Conservation (phyloP, 352 stramenopile species). For the Peronospora farinosa region DNA sequence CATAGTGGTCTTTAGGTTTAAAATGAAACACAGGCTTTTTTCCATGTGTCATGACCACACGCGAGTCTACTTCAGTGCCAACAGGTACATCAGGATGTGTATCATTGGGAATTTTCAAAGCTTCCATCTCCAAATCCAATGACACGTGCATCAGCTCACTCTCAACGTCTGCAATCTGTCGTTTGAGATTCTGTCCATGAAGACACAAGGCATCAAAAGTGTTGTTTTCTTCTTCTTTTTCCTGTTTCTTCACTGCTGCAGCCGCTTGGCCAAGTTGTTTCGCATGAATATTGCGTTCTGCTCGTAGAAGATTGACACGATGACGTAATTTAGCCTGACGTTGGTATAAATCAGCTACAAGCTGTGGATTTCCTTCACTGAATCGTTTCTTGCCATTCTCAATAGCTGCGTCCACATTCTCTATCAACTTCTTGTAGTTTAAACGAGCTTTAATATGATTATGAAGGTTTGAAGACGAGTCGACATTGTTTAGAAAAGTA, state of each 20-base stretch:
- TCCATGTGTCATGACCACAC: conserved; percentile 43
- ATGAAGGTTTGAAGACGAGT: conserved; percentile 38
- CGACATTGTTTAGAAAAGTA: conserved; percentile 7
- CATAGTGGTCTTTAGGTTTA: conserved; percentile 58
- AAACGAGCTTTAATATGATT: conserved; percentile 60
- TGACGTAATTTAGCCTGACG: conserved; percentile 48
- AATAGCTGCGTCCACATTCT: conserved; percentile 46
- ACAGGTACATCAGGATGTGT: conserved; percentile 67
- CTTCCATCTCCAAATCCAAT: conserved; percentile 52
- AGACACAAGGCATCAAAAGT: conserved; percentile 35
- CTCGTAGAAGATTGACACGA: conserved; percentile 48
- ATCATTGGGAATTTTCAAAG: conserved; percentile 70
- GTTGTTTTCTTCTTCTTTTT: conserved; percentile 8
- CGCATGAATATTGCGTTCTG: conserved; percentile 58
- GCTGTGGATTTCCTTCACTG: conserved; percentile 55
- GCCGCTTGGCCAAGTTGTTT: conserved; percentile 48
- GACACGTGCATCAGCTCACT: conserved; percentile 38
- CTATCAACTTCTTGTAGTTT: conserved; percentile 68
- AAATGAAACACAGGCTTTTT: conserved; percentile 59
- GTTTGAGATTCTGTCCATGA: conserved; percentile 51
- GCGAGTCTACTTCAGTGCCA: conserved; percentile 50
- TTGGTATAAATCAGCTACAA: conserved; percentile 63
- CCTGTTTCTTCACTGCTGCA: conserved; percentile 36
- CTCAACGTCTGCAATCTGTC: conserved; percentile 41
- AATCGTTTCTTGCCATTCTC: conserved; percentile 61